phyloP scores from a whole-genome alignment of 1,284 basidiomycete species.

The Naganishia sp. region DNA sequence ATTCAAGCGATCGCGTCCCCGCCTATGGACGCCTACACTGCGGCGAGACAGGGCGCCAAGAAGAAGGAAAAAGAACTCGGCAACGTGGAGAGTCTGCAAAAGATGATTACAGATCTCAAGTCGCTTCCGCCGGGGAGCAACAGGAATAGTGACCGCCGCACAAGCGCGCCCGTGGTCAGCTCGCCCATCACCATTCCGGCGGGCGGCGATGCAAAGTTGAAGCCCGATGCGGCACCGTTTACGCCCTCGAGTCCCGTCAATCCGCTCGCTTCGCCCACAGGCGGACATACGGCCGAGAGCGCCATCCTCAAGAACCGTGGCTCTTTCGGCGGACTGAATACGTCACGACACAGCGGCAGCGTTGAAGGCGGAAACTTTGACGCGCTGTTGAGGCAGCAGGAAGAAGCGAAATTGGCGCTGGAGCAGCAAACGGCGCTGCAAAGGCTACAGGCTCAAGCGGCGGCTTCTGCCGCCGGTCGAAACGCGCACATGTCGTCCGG shows the following conservation, averaged over 20 bases:
- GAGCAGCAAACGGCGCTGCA: constrained; percentile 30
- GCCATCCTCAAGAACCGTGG: constrained; percentile 50
- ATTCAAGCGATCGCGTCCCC: constrained; percentile 26
- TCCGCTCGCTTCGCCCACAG: constrained; percentile 37
- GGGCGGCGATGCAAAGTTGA: constrained; percentile 42
- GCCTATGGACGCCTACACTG: constrained; percentile 25
- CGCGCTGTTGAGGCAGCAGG: constrained; percentile 42
- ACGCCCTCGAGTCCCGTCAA: constrained; percentile 47
- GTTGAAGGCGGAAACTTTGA: constrained; percentile 19
- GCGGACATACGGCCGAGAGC: constrained; percentile 34
- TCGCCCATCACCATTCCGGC: constrained; percentile 26
- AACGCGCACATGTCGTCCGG: constrained; percentile 11
- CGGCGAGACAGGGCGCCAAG: constrained; percentile 25
- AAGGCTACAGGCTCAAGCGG: constrained; percentile 35
- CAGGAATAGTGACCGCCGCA: constrained; percentile 9
- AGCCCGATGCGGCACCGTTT: constrained; percentile 53
- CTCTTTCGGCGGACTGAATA: constrained; percentile 62
- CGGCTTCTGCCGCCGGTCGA: constrained; percentile 27
- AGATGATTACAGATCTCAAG: constrained; percentile 32
- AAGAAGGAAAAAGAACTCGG: constrained; percentile 28
- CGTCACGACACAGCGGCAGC: constrained; percentile 37
- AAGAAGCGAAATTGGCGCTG: constrained; percentile 53
- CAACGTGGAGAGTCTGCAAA: constrained; percentile 29
- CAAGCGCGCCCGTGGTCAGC: constrained; percentile 36
- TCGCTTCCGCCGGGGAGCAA: constrained; percentile 14